Evolutionary conservation across 805 yeast genomes (phyloP), one percentile per base, ranked within the genome.

Genomic region (Hyphopichia homilentoma): DNA sequence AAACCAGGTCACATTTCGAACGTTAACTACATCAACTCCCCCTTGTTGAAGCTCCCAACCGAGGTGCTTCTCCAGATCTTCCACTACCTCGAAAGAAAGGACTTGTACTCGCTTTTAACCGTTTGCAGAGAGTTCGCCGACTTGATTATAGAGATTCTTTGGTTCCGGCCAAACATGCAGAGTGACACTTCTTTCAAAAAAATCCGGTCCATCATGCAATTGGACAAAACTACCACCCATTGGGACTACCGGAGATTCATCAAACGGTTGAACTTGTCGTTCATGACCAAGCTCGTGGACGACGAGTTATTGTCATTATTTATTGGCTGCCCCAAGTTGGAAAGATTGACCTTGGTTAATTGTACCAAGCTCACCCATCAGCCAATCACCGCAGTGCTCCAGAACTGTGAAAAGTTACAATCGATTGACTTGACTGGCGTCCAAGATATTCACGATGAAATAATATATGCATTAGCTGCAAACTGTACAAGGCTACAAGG

Each of bases 391-490:
- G 61, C 61, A 2, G 77, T 87, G 4, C 58, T 90, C 20, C 51
- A 63, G 31, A 77, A 77, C 14, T 87, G 95, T 57, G 70, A 71
- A 38, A 70, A 77, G 40, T 63, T 90, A 37, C 95, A 85, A 56
- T 83, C 94, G 26, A 80, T 90, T 30, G 97, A 90, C 59, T 69
- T 90, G 45, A 81, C 96, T 0, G 93, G 93, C 6, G 82, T 86
- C 4, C 69, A 68, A 26, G 77, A 73, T 40, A 59, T 66, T 33
- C 70, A 66, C 34, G 96, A 89, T 61, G 77, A 71, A 27, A 77
- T 88, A 4, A 76, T 87, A 37, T 44, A 59, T 18, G 77, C 84
- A 5, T 66, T 90, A 42, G 87, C 96, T 3, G 51, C 52, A 6
- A 70, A 76, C 47, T 89, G 96, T 56, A 73, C 75, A 22, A 64